Evolutionary conservation across 2,329 filamentous ascomycete species (phyloP).

Genomic region (Fusarium multiceps): DNA sequence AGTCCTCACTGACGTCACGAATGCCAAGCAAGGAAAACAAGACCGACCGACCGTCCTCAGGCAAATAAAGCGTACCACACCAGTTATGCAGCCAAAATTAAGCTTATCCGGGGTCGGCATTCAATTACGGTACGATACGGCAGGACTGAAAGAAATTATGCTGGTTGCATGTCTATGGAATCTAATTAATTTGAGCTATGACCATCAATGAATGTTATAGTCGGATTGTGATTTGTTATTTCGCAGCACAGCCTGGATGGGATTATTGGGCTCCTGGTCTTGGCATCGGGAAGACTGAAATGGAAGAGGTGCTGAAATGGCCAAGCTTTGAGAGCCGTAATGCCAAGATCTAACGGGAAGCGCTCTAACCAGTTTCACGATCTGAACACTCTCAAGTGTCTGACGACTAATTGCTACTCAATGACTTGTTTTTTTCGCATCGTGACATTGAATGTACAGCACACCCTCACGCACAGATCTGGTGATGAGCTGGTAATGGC

Average conservation of each 20-base stretch:
- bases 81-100: constrained; percentile 8
- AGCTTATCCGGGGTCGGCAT: constrained; percentile 14
- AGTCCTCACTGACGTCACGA: constrained; percentile 5
- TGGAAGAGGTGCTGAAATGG: neutral
- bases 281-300: neutral
- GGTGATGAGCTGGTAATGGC: neutral
- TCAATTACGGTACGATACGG: neutral
- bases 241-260: neutral
- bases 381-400: neutral
- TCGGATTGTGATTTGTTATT: constrained; percentile 6
- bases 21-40: constrained; percentile 6
- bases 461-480: constrained; percentile 1
- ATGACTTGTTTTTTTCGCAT: neutral
- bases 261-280: neutral
- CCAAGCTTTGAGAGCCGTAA: neutral
- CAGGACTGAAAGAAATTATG: neutral
- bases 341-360: constrained; percentile 1
- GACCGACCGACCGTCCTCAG: neutral
- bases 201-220: neutral
- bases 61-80: neutral
- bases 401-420: neutral
- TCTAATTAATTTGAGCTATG: constrained; percentile 4
- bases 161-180: neutral
- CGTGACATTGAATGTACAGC: neutral
- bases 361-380: neutral